These are phyloP conservation scores for Urochloa ruziziensis DNA, from an alignment of 176 grass and related monocot species.

Conservation along the genomic window DNA sequence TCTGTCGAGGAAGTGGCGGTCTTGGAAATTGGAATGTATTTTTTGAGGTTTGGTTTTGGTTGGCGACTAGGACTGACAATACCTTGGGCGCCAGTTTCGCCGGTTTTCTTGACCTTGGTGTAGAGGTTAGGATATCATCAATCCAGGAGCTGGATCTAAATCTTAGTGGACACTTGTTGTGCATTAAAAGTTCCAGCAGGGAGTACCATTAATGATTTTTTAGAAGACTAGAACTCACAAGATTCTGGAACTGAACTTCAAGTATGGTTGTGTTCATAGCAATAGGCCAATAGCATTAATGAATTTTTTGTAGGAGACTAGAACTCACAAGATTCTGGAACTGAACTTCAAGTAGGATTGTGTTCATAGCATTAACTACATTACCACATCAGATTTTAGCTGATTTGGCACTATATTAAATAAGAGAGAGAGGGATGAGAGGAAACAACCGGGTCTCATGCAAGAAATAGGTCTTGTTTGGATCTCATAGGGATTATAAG, in stretches of 20 bases:
- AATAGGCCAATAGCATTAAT: neutral
- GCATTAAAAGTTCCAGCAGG: neutral
- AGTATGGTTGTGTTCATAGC: neutral
- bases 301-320: neutral
- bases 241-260: neutral
- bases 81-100: neutral
- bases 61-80: neutral
- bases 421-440: too few relatives aligned
- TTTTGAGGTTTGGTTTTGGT: neutral
- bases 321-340: constrained; percentile 1
- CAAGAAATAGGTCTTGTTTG: too few relatives aligned
- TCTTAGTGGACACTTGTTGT: neutral
- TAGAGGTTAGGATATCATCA: neutral
- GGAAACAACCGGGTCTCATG: too few relatives aligned
- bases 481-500: too few relatives aligned
- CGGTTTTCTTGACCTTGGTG: constrained; percentile 15
- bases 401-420: neutral
- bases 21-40: neutral
- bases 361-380: neutral
- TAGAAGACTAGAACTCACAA: neutral
- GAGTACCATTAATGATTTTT: constrained; percentile 11
- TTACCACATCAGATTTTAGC: neutral
- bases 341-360: neutral
- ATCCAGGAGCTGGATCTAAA: constrained; percentile 19
- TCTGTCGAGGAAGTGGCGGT: neutral